phyloP scores from a whole-genome alignment of 768 basidiomycete species.

The Leucosporidium creatinivorum region DNA sequence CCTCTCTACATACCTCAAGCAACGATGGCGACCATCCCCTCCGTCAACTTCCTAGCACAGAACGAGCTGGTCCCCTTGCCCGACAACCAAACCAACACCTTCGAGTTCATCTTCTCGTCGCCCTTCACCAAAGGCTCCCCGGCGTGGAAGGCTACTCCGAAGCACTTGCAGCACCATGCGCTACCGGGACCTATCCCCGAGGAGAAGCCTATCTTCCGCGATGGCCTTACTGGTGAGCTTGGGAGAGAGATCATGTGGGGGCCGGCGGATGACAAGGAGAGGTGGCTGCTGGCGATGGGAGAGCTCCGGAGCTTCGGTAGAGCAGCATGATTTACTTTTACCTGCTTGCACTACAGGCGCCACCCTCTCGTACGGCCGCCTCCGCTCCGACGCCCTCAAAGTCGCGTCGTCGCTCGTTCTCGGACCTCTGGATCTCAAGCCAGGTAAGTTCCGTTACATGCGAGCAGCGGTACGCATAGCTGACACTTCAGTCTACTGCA shows the following conservation, averaged over 20 bases:
- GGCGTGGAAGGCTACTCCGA: constrained; percentile 13
- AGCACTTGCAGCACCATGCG: constrained; percentile 6
- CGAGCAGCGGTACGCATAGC: background rate
- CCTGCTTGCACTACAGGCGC: background rate
- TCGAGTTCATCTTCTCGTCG: constrained; percentile 30
- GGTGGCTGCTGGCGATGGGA: too few relatives aligned
- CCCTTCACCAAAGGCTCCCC: constrained; percentile 23
- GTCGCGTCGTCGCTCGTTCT: constrained; percentile 22
- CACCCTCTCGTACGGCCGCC: constrained; percentile 21
- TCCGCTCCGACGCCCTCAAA: constrained; percentile 16
- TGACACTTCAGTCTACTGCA: too few relatives aligned
- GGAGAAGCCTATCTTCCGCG: constrained; percentile 24
- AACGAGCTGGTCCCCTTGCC: background rate
- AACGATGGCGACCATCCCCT: too few relatives aligned
- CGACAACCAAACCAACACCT: background rate
- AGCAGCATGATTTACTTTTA: background rate
- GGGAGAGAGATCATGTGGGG: background rate
- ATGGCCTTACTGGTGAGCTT: constrained; percentile 26
- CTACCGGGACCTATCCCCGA: constrained; percentile 9
- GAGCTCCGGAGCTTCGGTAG: background rate
- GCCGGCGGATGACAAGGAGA: background rate
- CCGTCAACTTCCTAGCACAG: background rate
- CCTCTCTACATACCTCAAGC: too few relatives aligned
- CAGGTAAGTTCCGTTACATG: background rate
- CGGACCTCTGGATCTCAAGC: constrained; percentile 9